Evolutionary conservation across 805 yeast species (phyloP), one percentile per base, ranked within the genome.

Genomic region (Nakazawaea siamensis): DNA sequence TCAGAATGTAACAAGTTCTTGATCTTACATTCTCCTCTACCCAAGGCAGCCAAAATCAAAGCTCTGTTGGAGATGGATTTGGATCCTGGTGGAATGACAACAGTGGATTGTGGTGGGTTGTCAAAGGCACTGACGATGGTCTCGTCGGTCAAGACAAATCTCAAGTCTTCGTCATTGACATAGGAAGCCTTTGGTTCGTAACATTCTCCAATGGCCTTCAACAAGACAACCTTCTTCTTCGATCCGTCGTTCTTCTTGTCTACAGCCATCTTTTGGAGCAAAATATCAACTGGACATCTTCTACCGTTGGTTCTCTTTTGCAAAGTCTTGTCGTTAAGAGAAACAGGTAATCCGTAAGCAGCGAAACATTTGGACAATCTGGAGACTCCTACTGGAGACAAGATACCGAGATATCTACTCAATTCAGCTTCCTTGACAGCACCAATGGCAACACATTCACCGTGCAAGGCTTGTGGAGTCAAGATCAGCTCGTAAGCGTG

Each of bases 371-470:
- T 84, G 19, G 84, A 61, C 37, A 92, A 64, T 50, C 98, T 73
- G 2, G 97, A 88, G 17, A 92, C 97, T 2, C 95, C 96, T 3
- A 86, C 90, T 4, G 97, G 92, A 1, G 94, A 74, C 44, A 92
- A 64, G 35, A 85, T 73, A 17, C 97, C 97, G 50, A 84, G 66
- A 57, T 85, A 86, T 51, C 98, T 75, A n/a, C 96, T 71, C 44
- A 92, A 68, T 58, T 92, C 98, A 4, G 97, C 97, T 58, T 92
- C 98, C 50, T 78, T 72, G 23, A 92, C 79, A 72, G 87, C 82
- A 44, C 98, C 98, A 41, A 92, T 72, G n/a, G 97, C 71, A n/a
- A 92, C 98, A 70, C 98, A 92, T 60, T 92, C 98, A 41, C 98
- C 98, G 52, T 92, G 98, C 29, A 92, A 69, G 17, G 95, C 92